These are phyloP conservation scores for Oryza coarctata DNA, from an alignment of 176 grass and related monocot genomes.

Conservation along the genomic window DNA sequence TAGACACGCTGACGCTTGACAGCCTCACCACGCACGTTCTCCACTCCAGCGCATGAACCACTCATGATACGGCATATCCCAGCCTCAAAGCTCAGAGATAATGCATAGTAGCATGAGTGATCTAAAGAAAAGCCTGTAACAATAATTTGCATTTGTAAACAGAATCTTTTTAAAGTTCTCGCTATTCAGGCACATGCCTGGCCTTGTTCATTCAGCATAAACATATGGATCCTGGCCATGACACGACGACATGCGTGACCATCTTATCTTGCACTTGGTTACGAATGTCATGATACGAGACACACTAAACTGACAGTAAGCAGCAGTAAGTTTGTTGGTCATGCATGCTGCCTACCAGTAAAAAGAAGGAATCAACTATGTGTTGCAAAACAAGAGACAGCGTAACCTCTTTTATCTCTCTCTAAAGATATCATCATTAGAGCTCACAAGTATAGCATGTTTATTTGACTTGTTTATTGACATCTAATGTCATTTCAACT, in stretches of 20 bases:
- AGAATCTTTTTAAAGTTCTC: not conserved
- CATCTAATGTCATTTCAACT: not conserved
- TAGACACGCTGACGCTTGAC: not conserved
- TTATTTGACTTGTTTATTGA: not conserved
- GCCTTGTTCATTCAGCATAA: not conserved
- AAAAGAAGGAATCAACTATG: not conserved
- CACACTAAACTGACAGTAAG: not conserved
- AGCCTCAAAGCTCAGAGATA: not conserved
- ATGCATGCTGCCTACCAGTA: not conserved
- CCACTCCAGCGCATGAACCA: not conserved
- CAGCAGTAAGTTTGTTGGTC: not conserved
- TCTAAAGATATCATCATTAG: not conserved
- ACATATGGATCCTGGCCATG: not conserved
- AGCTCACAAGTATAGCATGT: not conserved
- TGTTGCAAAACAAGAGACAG: not conserved
- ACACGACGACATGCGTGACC: not conserved
- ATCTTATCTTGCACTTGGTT: not conserved
- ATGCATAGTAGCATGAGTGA: not conserved
- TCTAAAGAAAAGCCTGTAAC: not conserved
- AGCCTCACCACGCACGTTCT: not conserved
- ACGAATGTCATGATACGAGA: not conserved
- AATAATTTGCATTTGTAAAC: not conserved
- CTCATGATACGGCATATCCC: not conserved
- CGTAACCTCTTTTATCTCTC: not conserved
- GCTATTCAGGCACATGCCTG: slow-evolving; percentile 29